Percentiles rank a stretch among this genome's conserved stretches.
Evolutionary conservation across 768 basidiomycete species (phyloP).

Genomic region (Hygrocybe coccinea): DNA sequence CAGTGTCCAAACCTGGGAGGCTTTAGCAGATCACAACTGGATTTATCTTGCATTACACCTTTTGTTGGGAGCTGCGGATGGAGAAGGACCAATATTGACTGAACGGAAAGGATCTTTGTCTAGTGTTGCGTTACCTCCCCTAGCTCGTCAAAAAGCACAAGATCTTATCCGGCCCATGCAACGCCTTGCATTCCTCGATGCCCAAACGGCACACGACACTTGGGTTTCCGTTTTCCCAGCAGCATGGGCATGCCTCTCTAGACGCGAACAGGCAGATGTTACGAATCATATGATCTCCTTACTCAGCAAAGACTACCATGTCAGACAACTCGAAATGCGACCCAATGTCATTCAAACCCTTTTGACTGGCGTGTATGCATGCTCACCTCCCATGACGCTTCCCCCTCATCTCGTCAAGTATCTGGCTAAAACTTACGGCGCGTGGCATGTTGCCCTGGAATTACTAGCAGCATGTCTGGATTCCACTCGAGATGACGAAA

Average conservation of each 20-base stretch:
- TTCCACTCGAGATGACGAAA: constrained; percentile 73
- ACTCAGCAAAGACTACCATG: constrained; percentile 90
- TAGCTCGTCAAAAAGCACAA: constrained; percentile 43
- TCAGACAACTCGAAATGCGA: constrained; percentile 79
- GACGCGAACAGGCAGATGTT: constrained; percentile 83
- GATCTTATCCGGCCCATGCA: constrained; percentile 72
- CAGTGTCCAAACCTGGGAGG: constrained; percentile 94
- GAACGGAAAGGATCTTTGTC: constrained; percentile 38
- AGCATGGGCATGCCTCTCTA: constrained; percentile 78
- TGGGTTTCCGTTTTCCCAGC: constrained; percentile 89
- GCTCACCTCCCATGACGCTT: constrained; percentile 79
- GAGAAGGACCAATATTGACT: constrained; percentile 34
- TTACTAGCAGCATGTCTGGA: constrained; percentile 80
- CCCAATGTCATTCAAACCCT: constrained; percentile 93
- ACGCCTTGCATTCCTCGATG: constrained; percentile 76
- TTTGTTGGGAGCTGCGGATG: constrained; percentile 60
- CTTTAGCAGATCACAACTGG: constrained; percentile 90
- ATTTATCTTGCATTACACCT: constrained; percentile 87
- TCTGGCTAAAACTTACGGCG: constrained; percentile 90
- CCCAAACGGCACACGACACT: constrained; percentile 67
- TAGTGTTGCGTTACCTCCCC: constrained; percentile 25
- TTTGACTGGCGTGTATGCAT: constrained; percentile 78
- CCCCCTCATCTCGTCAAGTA: constrained; percentile 96
- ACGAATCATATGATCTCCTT: constrained; percentile 86
- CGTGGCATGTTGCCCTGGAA: constrained; percentile 91